These are phyloP conservation scores for Trichoderma reesei DNA, from an alignment of 495 filamentous ascomycete species.

Conservation along the genomic window DNA sequence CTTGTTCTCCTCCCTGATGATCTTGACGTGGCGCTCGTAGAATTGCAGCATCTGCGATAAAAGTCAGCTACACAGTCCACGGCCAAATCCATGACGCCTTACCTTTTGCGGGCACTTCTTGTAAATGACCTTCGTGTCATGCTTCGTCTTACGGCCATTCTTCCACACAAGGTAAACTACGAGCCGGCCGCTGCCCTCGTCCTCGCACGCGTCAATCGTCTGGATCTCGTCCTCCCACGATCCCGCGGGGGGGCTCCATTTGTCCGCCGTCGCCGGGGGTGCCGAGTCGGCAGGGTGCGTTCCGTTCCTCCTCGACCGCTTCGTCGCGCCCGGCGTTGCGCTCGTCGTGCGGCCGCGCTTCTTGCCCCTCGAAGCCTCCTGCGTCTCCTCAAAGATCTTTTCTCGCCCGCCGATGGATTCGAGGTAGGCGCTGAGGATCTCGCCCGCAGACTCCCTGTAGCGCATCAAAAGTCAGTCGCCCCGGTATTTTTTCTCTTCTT, in stretches of 20 bases:
- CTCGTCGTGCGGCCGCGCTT: slow-evolving; percentile 34
- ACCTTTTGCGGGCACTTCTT: slow-evolving; percentile 52
- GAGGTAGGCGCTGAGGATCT: slow-evolving; percentile 38
- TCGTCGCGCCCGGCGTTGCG: slow-evolving; percentile 22
- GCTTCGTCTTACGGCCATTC: slow-evolving; percentile 49
- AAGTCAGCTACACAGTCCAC: background rate
- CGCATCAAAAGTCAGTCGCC: background rate
- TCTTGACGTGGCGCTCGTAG: slow-evolving; percentile 49
- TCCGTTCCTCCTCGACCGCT: slow-evolving; percentile 28
- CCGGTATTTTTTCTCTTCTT: too few species aligned
- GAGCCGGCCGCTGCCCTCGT: slow-evolving; percentile 36
- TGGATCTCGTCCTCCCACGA: slow-evolving; percentile 50
- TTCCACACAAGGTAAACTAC: slow-evolving; percentile 47
- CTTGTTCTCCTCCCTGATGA: slow-evolving; percentile 28
- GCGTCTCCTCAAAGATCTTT: slow-evolving; percentile 34
- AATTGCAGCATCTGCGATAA: slow-evolving; percentile 48
- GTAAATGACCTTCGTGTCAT: slow-evolving; percentile 45
- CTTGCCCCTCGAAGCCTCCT: slow-evolving; percentile 31
- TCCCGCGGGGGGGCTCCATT: slow-evolving; percentile 45
- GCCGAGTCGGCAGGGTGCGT: slow-evolving; percentile 28
- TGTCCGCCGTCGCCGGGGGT: slow-evolving; percentile 22
- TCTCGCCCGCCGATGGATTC: slow-evolving; percentile 42
- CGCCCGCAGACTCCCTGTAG: slow-evolving; percentile 32
- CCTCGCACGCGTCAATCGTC: slow-evolving; percentile 46
- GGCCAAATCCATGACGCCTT: background rate